Base-by-base conservation (phyloP, 2,329 filamentous ascomycete species). In the Periconia digitata region DNA sequence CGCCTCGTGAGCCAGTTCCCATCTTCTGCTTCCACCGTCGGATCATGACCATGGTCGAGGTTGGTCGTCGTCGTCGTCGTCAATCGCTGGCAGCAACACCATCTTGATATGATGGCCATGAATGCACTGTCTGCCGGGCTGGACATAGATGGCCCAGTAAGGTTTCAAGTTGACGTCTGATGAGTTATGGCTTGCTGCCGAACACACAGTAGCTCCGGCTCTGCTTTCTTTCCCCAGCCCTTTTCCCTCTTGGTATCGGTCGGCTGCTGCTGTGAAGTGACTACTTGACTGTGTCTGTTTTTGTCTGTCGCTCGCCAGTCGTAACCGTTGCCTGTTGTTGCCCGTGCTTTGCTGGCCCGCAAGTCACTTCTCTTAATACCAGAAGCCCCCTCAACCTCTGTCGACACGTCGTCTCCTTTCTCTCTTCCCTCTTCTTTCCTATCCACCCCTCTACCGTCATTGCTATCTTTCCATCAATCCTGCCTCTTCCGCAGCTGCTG, bases 351-450 rank as follows among this genome's bases (percentile, higher is more conserved):
- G 53, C 62, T 62, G 60, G 61, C 60, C 62, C 38, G 38, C 64
- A 62, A 62, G 63, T 66, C 53, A 56, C 54, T 54, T 58, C 55
- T 53, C 55, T 59, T 60, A 64, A 69, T 66, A 63, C 62, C 53
- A 60, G 59, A 66, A 54, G 43, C 51, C 59, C 57, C 60, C 60
- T 54, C 49, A 54, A 43, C 51, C 2, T 39, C 37, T 18, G 27
- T 43, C 44, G 53, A 51, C 58, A 53, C 62, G 50, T 56, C 60
- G 51, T 55, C 60, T 51, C 56, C 50, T 39, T 46, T 57, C 56
- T 46, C 50, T 60, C 52, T 54, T 57, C 59, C 59, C 55, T 54
- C 53, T 60, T 58, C 55, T 59, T 51, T 55, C 36, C 51, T 51
- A 49, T 60, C 37, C 55, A 29, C 46, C 27, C 27, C 10, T 32